Conservation (phyloP, 257 asterid genomes). For the Ajuga chamaepitys region DNA sequence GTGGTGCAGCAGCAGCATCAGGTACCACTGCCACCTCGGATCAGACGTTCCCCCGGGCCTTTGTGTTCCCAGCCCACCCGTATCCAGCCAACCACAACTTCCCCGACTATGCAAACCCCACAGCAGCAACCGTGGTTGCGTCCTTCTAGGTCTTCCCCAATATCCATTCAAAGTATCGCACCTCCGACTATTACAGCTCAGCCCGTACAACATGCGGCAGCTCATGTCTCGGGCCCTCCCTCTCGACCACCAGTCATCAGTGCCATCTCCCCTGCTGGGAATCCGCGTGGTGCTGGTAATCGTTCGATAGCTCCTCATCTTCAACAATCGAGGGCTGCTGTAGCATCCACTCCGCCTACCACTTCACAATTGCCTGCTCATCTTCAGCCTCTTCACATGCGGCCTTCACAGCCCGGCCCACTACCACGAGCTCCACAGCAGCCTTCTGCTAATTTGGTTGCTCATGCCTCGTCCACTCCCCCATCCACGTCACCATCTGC, state of each 20-base stretch:
- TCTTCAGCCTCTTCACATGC: constrained; percentile 5
- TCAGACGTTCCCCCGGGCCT: constrained; percentile 23
- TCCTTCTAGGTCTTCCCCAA: constrained; percentile 17
- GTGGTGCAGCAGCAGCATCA: constrained; percentile 38
- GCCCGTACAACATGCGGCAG: constrained; percentile 27
- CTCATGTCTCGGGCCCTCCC: constrained; percentile 29
- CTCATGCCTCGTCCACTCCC: constrained; percentile 2
- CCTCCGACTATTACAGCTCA: constrained; percentile 25
- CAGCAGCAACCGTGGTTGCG: constrained; percentile 9
- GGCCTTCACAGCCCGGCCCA: neutral
- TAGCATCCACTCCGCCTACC: constrained; percentile 4
- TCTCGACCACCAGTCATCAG: constrained; percentile 56
- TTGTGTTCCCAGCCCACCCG: constrained; percentile 17
- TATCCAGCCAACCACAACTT: constrained; percentile 5
- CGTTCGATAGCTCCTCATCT: constrained; percentile 50
- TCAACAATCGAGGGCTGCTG: constrained; percentile 45
- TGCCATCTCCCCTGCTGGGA: constrained; percentile 40
- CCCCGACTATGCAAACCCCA: constrained; percentile 6
- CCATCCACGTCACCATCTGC: constrained; percentile 6
- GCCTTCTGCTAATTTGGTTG: neutral
- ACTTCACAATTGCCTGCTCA: constrained; percentile 13
- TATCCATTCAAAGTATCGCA: constrained; percentile 21
- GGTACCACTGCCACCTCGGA: constrained; percentile 20
- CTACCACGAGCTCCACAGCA: neutral
- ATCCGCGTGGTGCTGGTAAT: constrained; percentile 30